Percentiles rank a stretch among this genome's conserved stretches.
Evolutionary conservation across 2,329 filamentous ascomycete genomes (phyloP).

Genomic region (Ophiostoma montium): DNA sequence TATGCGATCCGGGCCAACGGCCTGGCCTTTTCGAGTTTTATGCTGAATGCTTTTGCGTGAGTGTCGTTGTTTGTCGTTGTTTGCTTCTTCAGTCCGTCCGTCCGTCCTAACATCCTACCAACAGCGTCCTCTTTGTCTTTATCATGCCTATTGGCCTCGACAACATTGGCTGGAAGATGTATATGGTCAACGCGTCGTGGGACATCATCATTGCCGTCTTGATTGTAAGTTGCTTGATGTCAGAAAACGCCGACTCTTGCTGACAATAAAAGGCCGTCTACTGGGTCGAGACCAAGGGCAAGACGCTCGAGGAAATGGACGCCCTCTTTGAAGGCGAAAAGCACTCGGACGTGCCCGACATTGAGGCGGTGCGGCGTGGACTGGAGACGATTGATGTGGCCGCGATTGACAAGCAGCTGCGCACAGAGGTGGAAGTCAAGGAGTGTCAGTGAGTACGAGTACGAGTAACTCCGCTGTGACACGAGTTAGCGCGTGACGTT

Average conservation of each 20-base stretch:
- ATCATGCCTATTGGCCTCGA: conserved; percentile 28
- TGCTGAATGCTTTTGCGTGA: background rate
- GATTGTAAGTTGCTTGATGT: conserved; percentile 19
- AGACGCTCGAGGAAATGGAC: conserved; percentile 25
- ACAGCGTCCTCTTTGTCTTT: conserved; percentile 8
- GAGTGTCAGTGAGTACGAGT: background rate
- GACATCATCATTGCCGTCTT: conserved; percentile 26
- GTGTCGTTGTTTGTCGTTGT: conserved; percentile 1
- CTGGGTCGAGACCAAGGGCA: conserved; percentile 26
- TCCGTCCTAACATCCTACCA: background rate
- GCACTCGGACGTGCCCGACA: conserved; percentile 18
- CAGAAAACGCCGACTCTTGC: background rate
- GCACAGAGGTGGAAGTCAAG: too few species aligned
- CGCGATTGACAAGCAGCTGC: conserved; percentile 10
- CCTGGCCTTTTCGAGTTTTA: conserved; percentile 23
- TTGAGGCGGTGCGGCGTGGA: conserved; percentile 16
- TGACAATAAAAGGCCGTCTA: conserved; percentile 16
- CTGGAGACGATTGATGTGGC: conserved; percentile 13
- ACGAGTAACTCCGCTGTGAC: too few species aligned
- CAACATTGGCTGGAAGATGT: conserved; percentile 31
- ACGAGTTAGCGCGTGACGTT: too few species aligned
- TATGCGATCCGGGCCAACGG: conserved; percentile 35
- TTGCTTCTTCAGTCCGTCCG: conserved; percentile 3
- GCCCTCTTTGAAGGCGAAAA: conserved; percentile 22
- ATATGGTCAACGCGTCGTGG: conserved; percentile 31